Base-by-base conservation (phyloP, 1,139 yeast species). In the Meyerozyma sp. region DNA sequence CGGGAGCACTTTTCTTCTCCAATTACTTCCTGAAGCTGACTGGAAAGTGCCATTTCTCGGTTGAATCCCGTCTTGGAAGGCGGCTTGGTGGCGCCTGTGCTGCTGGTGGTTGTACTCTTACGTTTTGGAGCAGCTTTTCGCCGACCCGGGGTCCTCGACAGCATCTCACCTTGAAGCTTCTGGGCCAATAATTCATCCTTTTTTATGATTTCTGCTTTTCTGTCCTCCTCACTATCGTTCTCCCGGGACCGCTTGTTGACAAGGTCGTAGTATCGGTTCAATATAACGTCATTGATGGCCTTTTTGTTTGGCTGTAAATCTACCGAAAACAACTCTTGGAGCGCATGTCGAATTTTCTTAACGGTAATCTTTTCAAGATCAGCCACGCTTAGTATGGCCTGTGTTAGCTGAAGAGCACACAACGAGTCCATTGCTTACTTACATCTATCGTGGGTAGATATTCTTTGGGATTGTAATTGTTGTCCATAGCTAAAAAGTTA, bases 351-450 rank as follows among this genome's bases (percentile, higher is more conserved):
- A 36, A 87, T 80, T 56, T 79, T 75, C 58, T 84, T 85, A 10
- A 86, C 90, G 2, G 91, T 81, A 18, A 87, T 79, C 51, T 79
- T 73, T 49, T 83, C 84, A 34, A 85, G 71, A 52, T 87, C 84
- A 1, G 93, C 81, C n/a, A 81, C 91, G 46, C 82, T 70, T 32
- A 87, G 64, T 16, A 87, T 84, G 1, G 94, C 90, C 84, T 81
- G 40, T 8, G 20, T 67, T 66, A 66, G 67, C 58, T 51, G 9
- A 14, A 4, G 20, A 8, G 23, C 20, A 27, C 16, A 13, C 4
- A 9, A n/a, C n/a, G 30, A 8, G 9, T 10, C 4, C 35, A 13
- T 27, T 21, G 5, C 9, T 5, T 30, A 70, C 85, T 51, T 66
- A 81, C 89, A 56, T 86, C 93, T 40, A 86, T 82, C 49, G 85